Evolutionary conservation across 192 early-diverging fungal species (phyloP).

Genomic region (Linnemannia zychae): DNA sequence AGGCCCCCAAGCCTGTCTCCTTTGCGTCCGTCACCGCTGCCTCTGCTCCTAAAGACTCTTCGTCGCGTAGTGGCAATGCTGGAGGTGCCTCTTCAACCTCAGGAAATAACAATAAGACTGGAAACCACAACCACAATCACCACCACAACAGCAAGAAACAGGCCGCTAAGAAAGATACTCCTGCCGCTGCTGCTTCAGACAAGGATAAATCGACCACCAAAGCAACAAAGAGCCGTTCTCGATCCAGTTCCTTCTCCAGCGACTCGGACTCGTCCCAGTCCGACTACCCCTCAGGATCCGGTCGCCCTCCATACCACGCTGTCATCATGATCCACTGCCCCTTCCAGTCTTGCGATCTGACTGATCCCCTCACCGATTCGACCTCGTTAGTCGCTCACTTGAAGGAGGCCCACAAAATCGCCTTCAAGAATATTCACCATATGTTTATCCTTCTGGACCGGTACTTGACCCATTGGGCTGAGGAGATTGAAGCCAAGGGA

Average conservation of each 20-base stretch:
- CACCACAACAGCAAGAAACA: conserved; percentile 33
- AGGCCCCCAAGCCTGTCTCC: conserved; percentile 23
- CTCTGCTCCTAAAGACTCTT: conserved; percentile 12
- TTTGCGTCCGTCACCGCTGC: conserved; percentile 17
- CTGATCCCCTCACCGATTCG: conserved; percentile 69
- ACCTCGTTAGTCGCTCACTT: conserved; percentile 76
- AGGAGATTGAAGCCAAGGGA: conserved; percentile 56
- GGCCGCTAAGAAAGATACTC: conserved; percentile 23
- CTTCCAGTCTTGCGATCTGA: conserved; percentile 67
- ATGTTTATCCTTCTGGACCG: conserved; percentile 82
- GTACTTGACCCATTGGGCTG: conserved; percentile 83
- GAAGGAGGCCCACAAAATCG: conserved; percentile 70
- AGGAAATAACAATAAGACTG: conserved; percentile 11
- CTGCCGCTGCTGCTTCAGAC: neutral
- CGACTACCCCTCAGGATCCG: conserved; percentile 39
- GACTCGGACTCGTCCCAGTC: conserved; percentile 55
- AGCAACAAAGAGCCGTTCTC: conserved; percentile 23
- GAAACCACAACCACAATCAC: neutral
- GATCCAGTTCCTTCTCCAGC: conserved; percentile 54
- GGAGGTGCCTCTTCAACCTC: neutral
- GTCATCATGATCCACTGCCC: conserved; percentile 76
- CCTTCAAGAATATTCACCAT: conserved; percentile 80
- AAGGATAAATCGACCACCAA: conserved; percentile 1
- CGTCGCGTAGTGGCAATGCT: conserved; percentile 11
- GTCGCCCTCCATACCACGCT: conserved; percentile 64